Evolutionary conservation across 2,329 filamentous ascomycete species (phyloP).

Genomic region (Exophiala aquamarina): DNA sequence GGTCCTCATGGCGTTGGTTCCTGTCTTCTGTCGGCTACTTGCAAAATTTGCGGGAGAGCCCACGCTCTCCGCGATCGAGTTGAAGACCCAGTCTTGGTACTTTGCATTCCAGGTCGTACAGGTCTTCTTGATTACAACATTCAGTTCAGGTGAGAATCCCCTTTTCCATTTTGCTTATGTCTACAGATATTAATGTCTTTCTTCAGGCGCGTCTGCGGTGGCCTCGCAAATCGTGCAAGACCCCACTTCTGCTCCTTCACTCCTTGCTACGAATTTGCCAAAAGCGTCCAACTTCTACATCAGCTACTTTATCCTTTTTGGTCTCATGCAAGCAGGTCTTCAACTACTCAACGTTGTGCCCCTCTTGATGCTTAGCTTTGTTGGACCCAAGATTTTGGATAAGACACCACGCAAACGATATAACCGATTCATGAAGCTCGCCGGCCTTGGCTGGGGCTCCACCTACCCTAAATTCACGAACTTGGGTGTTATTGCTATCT

Average conservation of each 20-base stretch:
- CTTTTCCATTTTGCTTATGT: not conserved
- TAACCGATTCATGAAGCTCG: constrained; percentile 69
- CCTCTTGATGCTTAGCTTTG: constrained; percentile 21
- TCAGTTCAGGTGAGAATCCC: constrained; percentile 58
- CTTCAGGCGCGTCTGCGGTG: constrained; percentile 69
- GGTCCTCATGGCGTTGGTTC: constrained; percentile 82
- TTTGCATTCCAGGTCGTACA: constrained; percentile 74
- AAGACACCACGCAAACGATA: constrained; percentile 75
- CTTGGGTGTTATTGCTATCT: constrained; percentile 82
- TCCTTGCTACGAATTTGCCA: constrained; percentile 75
- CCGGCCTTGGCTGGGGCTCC: constrained; percentile 80
- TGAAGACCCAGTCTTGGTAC: constrained; percentile 88
- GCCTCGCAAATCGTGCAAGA: constrained; percentile 64
- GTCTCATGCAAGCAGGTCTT: constrained; percentile 63
- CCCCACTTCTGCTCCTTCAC: constrained; percentile 61
- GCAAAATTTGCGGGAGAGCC: constrained; percentile 79
- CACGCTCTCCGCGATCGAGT: constrained; percentile 74
- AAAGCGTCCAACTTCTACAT: constrained; percentile 93
- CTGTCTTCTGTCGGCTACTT: constrained; percentile 74
- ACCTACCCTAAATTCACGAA: constrained; percentile 81
- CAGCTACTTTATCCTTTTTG: constrained; percentile 91
- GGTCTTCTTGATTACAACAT: constrained; percentile 82
- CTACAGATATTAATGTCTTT: constrained; percentile 1
- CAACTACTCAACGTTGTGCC: constrained; percentile 34
- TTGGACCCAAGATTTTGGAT: constrained; percentile 23